Conservation (phyloP, 371 early-diverging fungal genomes). For the Haplosporangium sp. region DNA sequence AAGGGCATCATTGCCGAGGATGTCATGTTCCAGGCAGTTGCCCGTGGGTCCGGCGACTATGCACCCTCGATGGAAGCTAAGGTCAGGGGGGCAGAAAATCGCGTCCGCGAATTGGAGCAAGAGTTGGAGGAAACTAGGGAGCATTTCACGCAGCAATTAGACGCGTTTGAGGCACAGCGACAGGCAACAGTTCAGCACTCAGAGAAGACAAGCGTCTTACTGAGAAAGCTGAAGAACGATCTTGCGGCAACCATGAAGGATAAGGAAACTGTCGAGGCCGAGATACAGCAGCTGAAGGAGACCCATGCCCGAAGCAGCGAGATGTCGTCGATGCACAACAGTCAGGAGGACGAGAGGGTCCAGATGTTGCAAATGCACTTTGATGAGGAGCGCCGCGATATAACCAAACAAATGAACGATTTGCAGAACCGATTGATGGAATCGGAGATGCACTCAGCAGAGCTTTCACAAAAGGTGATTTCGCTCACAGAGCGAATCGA, state of each 20-base stretch:
- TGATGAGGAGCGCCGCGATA: constrained; percentile 43
- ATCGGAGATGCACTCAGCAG: constrained; percentile 46
- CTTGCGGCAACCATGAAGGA: constrained; percentile 46
- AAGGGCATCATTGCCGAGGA: constrained; percentile 58
- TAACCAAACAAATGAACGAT: constrained; percentile 18
- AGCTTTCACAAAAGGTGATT: constrained; percentile 50
- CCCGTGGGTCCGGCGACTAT: constrained; percentile 36
- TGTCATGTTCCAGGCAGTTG: constrained; percentile 27
- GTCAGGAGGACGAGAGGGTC: constrained; percentile 39
- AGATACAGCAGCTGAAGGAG: constrained; percentile 26
- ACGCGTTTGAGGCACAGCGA: constrained; percentile 32
- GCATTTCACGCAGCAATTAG: constrained; percentile 22
- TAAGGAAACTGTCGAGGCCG: constrained; percentile 32
- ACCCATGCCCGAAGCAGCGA: constrained; percentile 35
- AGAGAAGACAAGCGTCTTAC: constrained; percentile 34
- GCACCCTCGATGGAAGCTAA: constrained; percentile 28
- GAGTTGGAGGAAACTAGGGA: constrained; percentile 25
- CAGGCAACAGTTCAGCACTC: constrained; percentile 43
- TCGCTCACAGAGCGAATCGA: constrained; percentile 42
- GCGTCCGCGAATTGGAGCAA: constrained; percentile 13
- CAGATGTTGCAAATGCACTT: constrained; percentile 31
- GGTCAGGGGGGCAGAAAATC: constrained; percentile 28
- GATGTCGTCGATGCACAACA: constrained; percentile 10
- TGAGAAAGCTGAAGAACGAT: constrained; percentile 52
- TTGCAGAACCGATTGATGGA: constrained; percentile 33